Evolutionary conservation across 176 grass and related monocot species (phyloP).

Genomic region (Cenchrus americanus): DNA sequence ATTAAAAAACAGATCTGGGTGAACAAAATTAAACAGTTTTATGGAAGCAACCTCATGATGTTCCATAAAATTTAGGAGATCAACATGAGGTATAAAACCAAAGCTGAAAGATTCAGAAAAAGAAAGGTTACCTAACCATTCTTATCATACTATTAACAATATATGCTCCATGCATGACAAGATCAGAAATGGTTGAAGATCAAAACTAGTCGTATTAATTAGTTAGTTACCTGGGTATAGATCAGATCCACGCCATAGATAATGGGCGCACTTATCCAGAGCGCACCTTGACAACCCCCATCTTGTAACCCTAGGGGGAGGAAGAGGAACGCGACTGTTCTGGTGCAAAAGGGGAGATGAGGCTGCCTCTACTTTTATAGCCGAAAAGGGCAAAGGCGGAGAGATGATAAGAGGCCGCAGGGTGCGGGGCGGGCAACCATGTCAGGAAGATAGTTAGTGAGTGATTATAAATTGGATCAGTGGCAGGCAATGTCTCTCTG

Average conservation of each 20-base stretch:
- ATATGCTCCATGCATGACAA: conserved; percentile 15
- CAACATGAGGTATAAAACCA: not conserved
- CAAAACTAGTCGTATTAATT: not conserved
- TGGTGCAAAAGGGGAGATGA: conserved; percentile 19
- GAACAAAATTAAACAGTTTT: not conserved
- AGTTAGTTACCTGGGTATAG: conserved; percentile 37
- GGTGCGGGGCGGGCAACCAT: not conserved
- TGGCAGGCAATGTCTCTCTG: conserved; percentile 18
- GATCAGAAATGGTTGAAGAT: conserved; percentile 7
- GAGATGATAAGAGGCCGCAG: not conserved
- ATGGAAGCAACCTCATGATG: not conserved
- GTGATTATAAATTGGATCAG: conserved; percentile 29
- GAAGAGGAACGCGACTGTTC: conserved; percentile 19
- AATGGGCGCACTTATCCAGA: not conserved
- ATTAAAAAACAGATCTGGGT: not conserved
- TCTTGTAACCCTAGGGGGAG: conserved; percentile 22
- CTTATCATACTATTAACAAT: not conserved
- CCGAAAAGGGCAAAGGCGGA: not conserved
- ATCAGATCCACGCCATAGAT: conserved; percentile 31
- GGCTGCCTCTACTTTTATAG: conserved; percentile 36
- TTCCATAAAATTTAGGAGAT: conserved; percentile 4
- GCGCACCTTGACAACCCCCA: not conserved
- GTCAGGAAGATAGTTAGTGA: conserved; percentile 14
- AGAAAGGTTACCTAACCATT: not conserved
- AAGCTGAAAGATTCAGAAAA: not conserved